A percentile compares a stretch with the other conserved stretches of the same genome.
Conservation (phyloP, 2,329 filamentous ascomycete genomes). For the Elsinoe australis region DNA sequence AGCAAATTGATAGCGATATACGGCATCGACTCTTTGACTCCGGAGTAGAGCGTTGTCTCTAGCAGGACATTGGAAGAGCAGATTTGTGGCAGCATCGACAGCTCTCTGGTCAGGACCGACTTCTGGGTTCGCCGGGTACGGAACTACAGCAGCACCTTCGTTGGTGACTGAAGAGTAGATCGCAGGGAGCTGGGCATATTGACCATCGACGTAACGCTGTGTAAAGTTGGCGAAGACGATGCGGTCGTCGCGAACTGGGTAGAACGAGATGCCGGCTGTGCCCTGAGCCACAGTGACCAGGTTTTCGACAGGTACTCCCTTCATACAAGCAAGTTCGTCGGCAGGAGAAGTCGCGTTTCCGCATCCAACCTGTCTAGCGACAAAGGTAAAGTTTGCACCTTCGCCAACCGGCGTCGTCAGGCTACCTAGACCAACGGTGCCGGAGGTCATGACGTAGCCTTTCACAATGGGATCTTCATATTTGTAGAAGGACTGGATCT, state of each 20-base stretch:
- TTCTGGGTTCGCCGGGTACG: not conserved
- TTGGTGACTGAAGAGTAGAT: not conserved
- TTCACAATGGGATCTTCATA: conserved; percentile 43
- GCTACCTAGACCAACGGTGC: conserved; percentile 32
- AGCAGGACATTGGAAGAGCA: conserved; percentile 15
- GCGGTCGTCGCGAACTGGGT: conserved; percentile 20
- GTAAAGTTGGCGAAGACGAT: conserved; percentile 32
- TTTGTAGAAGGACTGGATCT: conserved; percentile 44
- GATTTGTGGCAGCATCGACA: not conserved
- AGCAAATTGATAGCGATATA: conserved; percentile 37
- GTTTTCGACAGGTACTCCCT: conserved; percentile 25
- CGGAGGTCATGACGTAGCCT: conserved; percentile 42
- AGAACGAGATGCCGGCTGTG: conserved; percentile 22
- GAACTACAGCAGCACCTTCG: not conserved
- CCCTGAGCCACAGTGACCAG: conserved; percentile 27
- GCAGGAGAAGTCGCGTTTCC: conserved; percentile 21
- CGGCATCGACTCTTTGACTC: conserved; percentile 26
- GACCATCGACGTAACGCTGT: conserved; percentile 20
- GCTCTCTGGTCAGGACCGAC: not conserved
- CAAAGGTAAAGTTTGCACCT: conserved; percentile 35
- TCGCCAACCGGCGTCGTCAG: conserved; percentile 24
- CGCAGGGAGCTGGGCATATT: not conserved
- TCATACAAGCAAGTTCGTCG: conserved; percentile 34
- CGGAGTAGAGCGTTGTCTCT: conserved; percentile 27
- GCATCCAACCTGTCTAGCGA: conserved; percentile 34